Percentiles rank a stretch among this genome's conserved stretches.
These are phyloP conservation scores for Cystobasidium onofrii DNA, from an alignment of 768 basidiomycete species.

Conservation along the genomic window DNA sequence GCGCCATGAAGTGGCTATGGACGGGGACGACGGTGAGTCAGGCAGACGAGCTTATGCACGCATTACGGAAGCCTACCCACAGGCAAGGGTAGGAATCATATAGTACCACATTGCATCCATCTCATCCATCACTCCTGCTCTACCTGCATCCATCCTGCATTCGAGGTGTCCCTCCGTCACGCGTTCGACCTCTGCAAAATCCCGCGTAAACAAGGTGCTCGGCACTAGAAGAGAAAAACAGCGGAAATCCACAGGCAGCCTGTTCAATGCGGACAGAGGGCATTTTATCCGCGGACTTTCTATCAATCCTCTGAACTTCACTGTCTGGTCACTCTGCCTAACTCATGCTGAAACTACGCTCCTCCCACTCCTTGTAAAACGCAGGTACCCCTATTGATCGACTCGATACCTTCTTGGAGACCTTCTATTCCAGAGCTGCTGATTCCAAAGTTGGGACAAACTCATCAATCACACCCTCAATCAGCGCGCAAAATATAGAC, in stretches of 20 bases:
- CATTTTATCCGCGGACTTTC: too few relatives aligned
- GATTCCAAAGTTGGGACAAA: background rate
- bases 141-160: background rate
- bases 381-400: constrained; percentile 12
- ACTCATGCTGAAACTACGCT: background rate
- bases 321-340: background rate
- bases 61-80: too few relatives aligned
- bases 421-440: background rate
- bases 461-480: background rate
- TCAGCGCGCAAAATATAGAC: constrained; percentile 57
- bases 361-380: background rate
- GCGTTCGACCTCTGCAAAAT: background rate
- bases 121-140: background rate
- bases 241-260: background rate
- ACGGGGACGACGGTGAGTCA: constrained; percentile 75
- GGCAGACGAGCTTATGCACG: background rate
- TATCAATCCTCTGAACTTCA: background rate
- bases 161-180: background rate
- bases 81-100: too few relatives aligned
- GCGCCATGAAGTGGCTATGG: constrained; percentile 76
- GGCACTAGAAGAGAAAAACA: background rate
- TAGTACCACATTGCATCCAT: background rate
- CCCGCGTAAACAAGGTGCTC: background rate
- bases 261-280: background rate
- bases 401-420: constrained; percentile 13